Evolutionary conservation across 2,329 filamentous ascomycete species (phyloP).

Genomic region (Cryphonectria japonica): DNA sequence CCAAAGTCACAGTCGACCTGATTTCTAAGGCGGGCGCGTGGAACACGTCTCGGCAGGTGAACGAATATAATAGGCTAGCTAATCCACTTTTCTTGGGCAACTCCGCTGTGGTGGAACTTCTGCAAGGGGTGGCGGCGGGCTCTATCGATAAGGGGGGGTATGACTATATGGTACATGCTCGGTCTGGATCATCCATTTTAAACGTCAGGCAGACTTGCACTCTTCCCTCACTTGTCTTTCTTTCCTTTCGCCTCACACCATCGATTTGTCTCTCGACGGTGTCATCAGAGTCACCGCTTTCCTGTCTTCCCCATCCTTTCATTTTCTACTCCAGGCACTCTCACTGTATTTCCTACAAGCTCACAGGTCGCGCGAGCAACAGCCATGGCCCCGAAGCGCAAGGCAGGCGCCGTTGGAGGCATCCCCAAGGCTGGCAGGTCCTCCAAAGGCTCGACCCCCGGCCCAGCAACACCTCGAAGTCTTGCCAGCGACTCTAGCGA

Average conservation of each 20-base stretch:
- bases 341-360: not conserved
- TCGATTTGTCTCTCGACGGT: slow-evolving; percentile 3
- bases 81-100: slow-evolving; percentile 13
- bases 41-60: slow-evolving; percentile 22
- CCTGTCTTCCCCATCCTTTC: not conserved
- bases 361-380: not conserved
- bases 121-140: not conserved
- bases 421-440: slow-evolving; percentile 59
- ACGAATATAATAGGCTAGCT: slow-evolving; percentile 19
- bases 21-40: slow-evolving; percentile 27
- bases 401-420: slow-evolving; percentile 57
- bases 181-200: not conserved
- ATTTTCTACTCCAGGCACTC: not conserved
- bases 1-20: not conserved
- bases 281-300: not conserved
- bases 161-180: not conserved
- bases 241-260: not conserved
- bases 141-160: slow-evolving; percentile 7
- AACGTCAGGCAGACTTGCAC: not conserved
- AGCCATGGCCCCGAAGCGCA: slow-evolving; percentile 72
- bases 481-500: slow-evolving; percentile 44
- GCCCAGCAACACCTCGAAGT: slow-evolving; percentile 62
- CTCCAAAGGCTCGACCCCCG: slow-evolving; percentile 63
- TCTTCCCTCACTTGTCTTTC: not conserved
- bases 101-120: slow-evolving; percentile 10